Percentiles rank a stretch among this genome's conserved stretches.
Evolutionary conservation across 1,284 basidiomycete species (phyloP).

Genomic region (Malassezia sympodialis): DNA sequence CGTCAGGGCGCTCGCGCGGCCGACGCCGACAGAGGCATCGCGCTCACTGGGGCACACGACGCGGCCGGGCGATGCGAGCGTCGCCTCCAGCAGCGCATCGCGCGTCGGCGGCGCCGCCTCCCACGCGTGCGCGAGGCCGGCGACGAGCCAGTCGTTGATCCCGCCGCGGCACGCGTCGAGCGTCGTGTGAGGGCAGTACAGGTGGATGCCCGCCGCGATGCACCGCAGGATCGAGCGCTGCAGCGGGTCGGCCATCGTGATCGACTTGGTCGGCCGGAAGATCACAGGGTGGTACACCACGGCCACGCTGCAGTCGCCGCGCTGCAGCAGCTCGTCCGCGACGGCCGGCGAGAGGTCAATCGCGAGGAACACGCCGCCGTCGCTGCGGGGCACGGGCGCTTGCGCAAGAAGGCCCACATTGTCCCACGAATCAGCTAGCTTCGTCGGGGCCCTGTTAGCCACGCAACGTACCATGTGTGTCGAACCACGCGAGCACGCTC

Average conservation of each 20-base stretch:
- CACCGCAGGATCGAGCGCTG: constrained; percentile 70
- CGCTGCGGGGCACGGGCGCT: constrained; percentile 1
- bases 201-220: constrained; percentile 67
- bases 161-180: constrained; percentile 72
- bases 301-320: constrained; percentile 52
- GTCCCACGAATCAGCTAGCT: constrained; percentile 28
- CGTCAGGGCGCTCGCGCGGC: neutral
- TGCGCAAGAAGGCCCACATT: constrained; percentile 41
- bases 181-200: constrained; percentile 78
- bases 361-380: constrained; percentile 30
- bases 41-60: constrained; percentile 1
- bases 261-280: constrained; percentile 66
- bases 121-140: constrained; percentile 21
- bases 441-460: constrained; percentile 2
- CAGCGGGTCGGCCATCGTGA: constrained; percentile 68
- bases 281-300: constrained; percentile 68
- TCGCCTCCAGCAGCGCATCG: neutral
- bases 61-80: constrained; percentile 11
- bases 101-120: constrained; percentile 8
- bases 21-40: constrained; percentile 9
- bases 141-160: constrained; percentile 56
- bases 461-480: neutral
- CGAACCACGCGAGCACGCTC: neutral
- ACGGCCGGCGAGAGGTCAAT: constrained; percentile 42
- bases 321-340: constrained; percentile 35